These are phyloP conservation scores for Alternaria consortialis DNA, from an alignment of 2,329 filamentous ascomycete genomes.

Conservation along the genomic window DNA sequence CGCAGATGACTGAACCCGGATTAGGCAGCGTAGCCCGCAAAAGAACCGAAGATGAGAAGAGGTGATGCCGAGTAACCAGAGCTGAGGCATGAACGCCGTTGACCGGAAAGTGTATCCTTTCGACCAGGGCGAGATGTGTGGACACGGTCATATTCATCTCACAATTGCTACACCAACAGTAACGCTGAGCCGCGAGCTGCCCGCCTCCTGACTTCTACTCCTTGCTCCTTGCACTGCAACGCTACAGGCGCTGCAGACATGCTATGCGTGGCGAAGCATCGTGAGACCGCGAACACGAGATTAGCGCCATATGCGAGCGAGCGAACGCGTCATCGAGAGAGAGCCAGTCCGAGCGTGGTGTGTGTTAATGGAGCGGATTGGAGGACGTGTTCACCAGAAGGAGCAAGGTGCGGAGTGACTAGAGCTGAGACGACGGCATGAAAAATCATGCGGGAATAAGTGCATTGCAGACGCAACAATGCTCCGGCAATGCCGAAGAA, in stretches of 20 bases:
- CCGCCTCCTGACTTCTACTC: background rate
- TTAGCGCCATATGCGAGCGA: background rate
- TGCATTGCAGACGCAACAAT: background rate
- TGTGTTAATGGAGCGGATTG: background rate
- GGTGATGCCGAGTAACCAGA: slow-evolving; percentile 1
- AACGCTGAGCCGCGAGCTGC: background rate
- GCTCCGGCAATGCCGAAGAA: background rate
- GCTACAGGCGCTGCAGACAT: background rate
- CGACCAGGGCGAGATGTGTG: background rate
- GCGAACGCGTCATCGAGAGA: background rate
- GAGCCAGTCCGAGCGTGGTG: background rate
- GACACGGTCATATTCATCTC: slow-evolving; percentile 2
- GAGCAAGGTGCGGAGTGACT: background rate
- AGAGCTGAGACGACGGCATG: background rate
- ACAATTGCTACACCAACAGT: background rate
- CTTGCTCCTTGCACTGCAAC: background rate
- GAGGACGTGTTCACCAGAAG: background rate
- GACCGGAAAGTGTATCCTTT: slow-evolving; percentile 6
- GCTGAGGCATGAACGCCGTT: slow-evolving; percentile 7
- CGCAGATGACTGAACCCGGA: background rate
- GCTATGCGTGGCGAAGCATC: background rate
- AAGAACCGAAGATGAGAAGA: slow-evolving; percentile 9
- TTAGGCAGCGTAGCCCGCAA: background rate
- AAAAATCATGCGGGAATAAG: background rate
- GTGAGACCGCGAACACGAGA: background rate